A percentile compares a stretch with the other conserved stretches of the same genome.
Conservation (phyloP, 2,329 filamentous ascomycete genomes). For the Penicillium freii region DNA sequence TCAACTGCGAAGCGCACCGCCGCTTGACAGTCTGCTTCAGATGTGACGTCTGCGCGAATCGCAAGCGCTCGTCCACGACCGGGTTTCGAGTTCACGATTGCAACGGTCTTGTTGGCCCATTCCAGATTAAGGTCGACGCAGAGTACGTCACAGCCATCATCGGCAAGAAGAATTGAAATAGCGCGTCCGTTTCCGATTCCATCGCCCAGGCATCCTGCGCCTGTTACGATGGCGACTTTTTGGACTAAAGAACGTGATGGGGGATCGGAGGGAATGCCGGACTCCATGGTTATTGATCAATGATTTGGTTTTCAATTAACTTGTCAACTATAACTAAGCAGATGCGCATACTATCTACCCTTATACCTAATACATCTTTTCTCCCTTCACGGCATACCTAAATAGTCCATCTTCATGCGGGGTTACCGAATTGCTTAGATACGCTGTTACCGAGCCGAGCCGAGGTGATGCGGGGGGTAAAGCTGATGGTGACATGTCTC, state of each 20-base stretch:
- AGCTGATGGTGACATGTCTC: neutral
- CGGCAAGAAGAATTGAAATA: slow-evolving; percentile 58
- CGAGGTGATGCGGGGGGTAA: slow-evolving; percentile 11
- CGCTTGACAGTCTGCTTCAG: slow-evolving; percentile 50
- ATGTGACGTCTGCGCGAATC: slow-evolving; percentile 54
- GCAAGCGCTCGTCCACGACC: slow-evolving; percentile 36
- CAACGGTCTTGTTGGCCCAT: slow-evolving; percentile 54
- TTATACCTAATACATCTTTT: neutral
- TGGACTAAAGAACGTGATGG: slow-evolving; percentile 21
- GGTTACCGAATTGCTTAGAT: neutral
- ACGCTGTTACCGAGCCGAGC: slow-evolving; percentile 15
- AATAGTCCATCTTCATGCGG: slow-evolving; percentile 4
- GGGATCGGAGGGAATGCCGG: slow-evolving; percentile 18
- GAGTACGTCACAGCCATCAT: slow-evolving; percentile 58
- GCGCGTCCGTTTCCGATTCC: slow-evolving; percentile 62
- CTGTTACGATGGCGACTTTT: slow-evolving; percentile 52
- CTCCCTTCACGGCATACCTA: neutral
- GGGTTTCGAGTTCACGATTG: slow-evolving; percentile 49
- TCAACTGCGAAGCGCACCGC: slow-evolving; percentile 39
- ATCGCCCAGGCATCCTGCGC: slow-evolving; percentile 56
- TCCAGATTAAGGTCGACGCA: slow-evolving; percentile 55
- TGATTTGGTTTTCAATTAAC: neutral
- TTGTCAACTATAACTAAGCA: neutral
- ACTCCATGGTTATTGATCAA: slow-evolving; percentile 14
- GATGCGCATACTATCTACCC: neutral